phyloP scores from a whole-genome alignment of 75 land plant species.

The Sequoia sempervirens region DNA sequence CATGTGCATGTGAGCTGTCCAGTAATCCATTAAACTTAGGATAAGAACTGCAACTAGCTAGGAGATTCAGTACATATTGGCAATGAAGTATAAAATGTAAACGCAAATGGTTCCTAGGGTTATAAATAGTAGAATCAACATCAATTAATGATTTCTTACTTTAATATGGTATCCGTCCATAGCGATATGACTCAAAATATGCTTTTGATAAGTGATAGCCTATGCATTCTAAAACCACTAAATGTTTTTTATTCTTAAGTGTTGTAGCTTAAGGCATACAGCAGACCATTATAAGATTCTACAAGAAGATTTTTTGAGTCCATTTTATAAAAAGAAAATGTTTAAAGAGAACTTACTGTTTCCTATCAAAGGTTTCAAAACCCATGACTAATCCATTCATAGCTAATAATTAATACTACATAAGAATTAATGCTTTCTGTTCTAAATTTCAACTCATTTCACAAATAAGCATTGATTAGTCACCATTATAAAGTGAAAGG shows the following conservation, averaged over 20 bases:
- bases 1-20: no score
- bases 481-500: background rate
- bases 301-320: background rate
- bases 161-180: no score
- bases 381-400: background rate
- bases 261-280: background rate
- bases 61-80: no score
- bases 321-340: conserved; percentile 1
- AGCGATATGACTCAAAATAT: background rate
- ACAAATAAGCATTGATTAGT: background rate
- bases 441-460: background rate
- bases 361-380: background rate
- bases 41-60: no score
- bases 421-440: background rate
- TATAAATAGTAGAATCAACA: no score
- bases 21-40: no score
- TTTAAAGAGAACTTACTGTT: background rate
- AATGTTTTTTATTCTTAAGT: background rate
- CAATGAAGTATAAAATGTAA: no score
- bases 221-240: background rate
- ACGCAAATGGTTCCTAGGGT: no score
- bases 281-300: background rate
- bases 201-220: background rate
- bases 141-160: no score
- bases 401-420: background rate